These are phyloP conservation scores for Aureoboletus auriporus DNA, from an alignment of 768 basidiomycete species.

Conservation along the genomic window DNA sequence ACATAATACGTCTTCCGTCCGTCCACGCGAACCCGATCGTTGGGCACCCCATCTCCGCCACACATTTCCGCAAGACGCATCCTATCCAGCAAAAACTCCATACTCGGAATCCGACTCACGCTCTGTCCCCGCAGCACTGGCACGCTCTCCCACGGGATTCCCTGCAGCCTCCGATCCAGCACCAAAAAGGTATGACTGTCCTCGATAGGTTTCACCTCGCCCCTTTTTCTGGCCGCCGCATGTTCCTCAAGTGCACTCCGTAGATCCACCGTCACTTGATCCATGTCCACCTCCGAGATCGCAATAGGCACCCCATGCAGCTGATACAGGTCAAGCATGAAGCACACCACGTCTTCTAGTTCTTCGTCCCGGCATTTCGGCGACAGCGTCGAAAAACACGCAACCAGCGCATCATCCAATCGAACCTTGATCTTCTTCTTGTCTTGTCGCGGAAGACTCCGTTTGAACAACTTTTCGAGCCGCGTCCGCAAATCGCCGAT, in stretches of 20 bases:
- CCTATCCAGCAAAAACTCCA: conserved; percentile 86
- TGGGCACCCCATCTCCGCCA: conserved; percentile 15
- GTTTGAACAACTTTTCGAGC: conserved; percentile 74
- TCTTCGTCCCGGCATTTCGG: conserved; percentile 88
- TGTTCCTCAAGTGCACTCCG: conserved; percentile 75
- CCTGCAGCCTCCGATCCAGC: conserved; percentile 84
- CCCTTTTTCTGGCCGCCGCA: conserved; percentile 35
- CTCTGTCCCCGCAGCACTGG: conserved; percentile 80
- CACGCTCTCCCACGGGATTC: conserved; percentile 94
- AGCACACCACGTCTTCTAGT: conserved; percentile 91
- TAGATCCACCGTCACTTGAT: conserved; percentile 86
- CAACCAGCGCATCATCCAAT: conserved; percentile 72
- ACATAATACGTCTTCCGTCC: conserved; percentile 73
- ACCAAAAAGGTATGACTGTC: conserved; percentile 84
- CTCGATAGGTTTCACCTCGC: conserved; percentile 21
- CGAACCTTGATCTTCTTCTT: conserved; percentile 53
- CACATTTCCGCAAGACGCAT: conserved; percentile 55
- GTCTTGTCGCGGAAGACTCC: conserved; percentile 56
- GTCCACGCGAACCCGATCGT: conserved; percentile 57
- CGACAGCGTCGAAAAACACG: conserved; percentile 81
- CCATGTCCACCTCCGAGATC: conserved; percentile 87
- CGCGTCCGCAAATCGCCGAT: conserved; percentile 58
- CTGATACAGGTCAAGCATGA: conserved; percentile 90
- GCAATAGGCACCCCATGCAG: conserved; percentile 89
- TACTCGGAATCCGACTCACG: conserved; percentile 88